A percentile compares a stretch with the other conserved stretches of the same genome.
These are phyloP conservation scores for Paecilomyces sp. DNA, from an alignment of 2,329 filamentous ascomycete species.

Conservation along the genomic window DNA sequence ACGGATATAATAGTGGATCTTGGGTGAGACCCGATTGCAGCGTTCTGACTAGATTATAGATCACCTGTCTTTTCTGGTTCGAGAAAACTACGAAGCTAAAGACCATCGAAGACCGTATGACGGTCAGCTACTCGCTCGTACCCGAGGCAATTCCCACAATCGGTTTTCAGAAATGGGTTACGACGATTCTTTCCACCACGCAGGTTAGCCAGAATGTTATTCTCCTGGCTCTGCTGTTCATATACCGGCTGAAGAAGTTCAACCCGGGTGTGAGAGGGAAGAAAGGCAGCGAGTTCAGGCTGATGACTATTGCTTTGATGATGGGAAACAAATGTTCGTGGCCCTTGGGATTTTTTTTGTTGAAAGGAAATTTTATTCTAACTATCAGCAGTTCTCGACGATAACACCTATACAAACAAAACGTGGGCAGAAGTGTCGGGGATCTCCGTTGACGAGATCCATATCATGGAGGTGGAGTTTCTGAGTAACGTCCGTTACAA, in stretches of 20 bases:
- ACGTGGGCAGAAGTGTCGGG: constrained; percentile 98
- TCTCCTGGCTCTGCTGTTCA: constrained; percentile 79
- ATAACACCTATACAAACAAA: constrained; percentile 99
- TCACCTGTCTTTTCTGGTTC: constrained; percentile 97
- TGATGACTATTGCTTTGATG: constrained; percentile 94
- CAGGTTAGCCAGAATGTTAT: constrained; percentile 97
- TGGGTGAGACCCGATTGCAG: not conserved
- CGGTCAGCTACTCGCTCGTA: constrained; percentile 50
- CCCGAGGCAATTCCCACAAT: constrained; percentile 67
- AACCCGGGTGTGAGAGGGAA: constrained; percentile 87
- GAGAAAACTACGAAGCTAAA: constrained; percentile 76
- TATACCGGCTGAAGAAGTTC: constrained; percentile 84
- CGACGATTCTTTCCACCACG: constrained; percentile 82
- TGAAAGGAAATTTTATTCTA: not conserved
- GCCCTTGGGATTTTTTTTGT: not conserved
- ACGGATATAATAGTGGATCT: constrained; percentile 15
- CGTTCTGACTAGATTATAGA: constrained; percentile 43
- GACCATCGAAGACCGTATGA: constrained; percentile 56
- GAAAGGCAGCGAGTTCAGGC: constrained; percentile 83
- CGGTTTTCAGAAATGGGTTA: constrained; percentile 90
- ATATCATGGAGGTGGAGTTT: constrained; percentile 99
- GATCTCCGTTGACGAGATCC: constrained; percentile 88
- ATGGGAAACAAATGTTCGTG: constrained; percentile 86
- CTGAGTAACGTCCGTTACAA: constrained; percentile 97
- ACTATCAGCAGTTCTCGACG: constrained; percentile 64